These are phyloP conservation scores for Termitomyces sp. DNA, from an alignment of 768 basidiomycete species.

Conservation along the genomic window DNA sequence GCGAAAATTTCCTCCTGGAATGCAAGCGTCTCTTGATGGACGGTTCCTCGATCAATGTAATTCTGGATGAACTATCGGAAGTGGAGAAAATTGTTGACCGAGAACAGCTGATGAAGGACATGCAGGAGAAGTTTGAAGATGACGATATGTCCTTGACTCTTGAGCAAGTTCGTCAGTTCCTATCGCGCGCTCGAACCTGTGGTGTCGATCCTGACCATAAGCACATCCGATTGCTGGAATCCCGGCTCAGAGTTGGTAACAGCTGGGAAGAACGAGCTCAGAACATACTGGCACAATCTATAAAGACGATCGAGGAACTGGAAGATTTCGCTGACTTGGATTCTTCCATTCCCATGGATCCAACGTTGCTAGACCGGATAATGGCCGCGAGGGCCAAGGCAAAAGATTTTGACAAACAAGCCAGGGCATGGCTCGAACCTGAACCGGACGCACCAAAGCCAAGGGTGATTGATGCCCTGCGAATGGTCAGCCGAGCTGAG, in stretches of 20 bases:
- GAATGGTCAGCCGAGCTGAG: constrained; percentile 65
- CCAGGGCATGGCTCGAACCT: constrained; percentile 61
- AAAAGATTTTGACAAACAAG: constrained; percentile 76
- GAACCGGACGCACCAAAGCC: constrained; percentile 54
- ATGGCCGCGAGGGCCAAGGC: constrained; percentile 63
- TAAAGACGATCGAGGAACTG: constrained; percentile 73
- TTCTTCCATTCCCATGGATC: constrained; percentile 63
- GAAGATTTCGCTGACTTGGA: constrained; percentile 68
- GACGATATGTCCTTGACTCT: constrained; percentile 50
- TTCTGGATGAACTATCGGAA: constrained; percentile 71
- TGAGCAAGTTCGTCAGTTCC: constrained; percentile 70
- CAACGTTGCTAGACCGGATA: constrained; percentile 59
- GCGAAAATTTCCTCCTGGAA: constrained; percentile 54
- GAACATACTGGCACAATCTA: constrained; percentile 57
- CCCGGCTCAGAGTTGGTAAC: constrained; percentile 60
- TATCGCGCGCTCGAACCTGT: constrained; percentile 66
- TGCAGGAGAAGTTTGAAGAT: constrained; percentile 73
- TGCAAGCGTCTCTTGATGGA: constrained; percentile 69
- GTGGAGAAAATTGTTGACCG: constrained; percentile 80
- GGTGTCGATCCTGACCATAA: constrained; percentile 61
- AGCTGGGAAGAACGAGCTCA: constrained; percentile 76
- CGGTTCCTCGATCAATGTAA: constrained; percentile 76
- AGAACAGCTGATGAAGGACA: constrained; percentile 69
- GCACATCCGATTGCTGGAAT: constrained; percentile 57
- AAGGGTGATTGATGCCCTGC: constrained; percentile 61